Percentiles rank a stretch among this genome's conserved stretches.
These are phyloP conservation scores for Trichoderma koningii DNA, from an alignment of 2,329 filamentous ascomycete genomes.

Conservation along the genomic window DNA sequence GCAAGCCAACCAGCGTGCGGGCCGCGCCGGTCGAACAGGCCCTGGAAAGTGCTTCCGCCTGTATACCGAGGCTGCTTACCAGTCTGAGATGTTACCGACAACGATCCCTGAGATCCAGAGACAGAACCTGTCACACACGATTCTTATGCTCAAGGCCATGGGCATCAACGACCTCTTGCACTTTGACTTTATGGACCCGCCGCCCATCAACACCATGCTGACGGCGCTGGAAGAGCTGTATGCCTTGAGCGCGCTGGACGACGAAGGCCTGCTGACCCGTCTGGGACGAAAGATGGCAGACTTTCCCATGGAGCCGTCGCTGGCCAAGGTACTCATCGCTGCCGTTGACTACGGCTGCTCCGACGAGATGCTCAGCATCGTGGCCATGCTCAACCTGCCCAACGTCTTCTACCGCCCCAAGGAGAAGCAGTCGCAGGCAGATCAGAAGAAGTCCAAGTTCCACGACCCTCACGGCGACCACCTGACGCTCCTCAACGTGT, in stretches of 20 bases:
- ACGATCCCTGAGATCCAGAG: constrained; percentile 96
- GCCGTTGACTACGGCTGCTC: constrained; percentile 86
- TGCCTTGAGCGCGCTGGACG: constrained; percentile 85
- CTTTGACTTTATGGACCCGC: constrained; percentile 99
- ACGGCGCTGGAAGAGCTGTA: constrained; percentile 95
- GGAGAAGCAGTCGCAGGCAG: constrained; percentile 93
- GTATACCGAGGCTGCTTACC: constrained; percentile 93
- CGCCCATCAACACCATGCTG: constrained; percentile 96
- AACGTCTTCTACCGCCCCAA: constrained; percentile 94
- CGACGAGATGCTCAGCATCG: constrained; percentile 91
- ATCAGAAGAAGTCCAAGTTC: constrained; percentile 97
- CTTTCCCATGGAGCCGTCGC: constrained; percentile 93
- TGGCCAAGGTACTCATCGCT: constrained; percentile 87
- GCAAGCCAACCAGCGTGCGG: constrained; percentile 91
- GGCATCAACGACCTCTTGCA: constrained; percentile 96
- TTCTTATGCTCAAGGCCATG: constrained; percentile 98
- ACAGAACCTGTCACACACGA: constrained; percentile 88
- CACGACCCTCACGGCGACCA: constrained; percentile 95
- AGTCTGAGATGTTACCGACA: constrained; percentile 95
- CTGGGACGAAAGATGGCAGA: constrained; percentile 97
- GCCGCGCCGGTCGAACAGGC: constrained; percentile 88
- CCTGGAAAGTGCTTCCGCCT: constrained; percentile 95
- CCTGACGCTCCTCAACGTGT: constrained; percentile 91
- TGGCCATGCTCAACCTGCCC: constrained; percentile 87
- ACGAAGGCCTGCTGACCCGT: constrained; percentile 90